A percentile compares a stretch with the other conserved stretches of the same genome.
Conservation (phyloP, 2,329 filamentous ascomycete species). For the Graphium sp. region DNA sequence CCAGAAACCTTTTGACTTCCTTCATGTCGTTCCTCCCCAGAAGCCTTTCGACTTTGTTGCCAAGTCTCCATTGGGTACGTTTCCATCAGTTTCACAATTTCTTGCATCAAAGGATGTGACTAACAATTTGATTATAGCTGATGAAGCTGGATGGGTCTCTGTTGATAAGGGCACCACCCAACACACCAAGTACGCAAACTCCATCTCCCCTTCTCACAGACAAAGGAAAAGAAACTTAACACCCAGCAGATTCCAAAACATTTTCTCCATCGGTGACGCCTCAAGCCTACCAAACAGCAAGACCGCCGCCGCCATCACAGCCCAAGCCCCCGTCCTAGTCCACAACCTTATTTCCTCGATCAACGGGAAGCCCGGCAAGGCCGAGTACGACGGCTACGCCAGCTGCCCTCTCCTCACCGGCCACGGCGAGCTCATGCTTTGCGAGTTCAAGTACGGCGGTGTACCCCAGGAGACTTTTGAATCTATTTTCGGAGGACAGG, state of each 20-base stretch:
- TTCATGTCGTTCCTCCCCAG: conserved; percentile 16
- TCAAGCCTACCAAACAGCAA: conserved; percentile 22
- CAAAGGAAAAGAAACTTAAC: too few species aligned
- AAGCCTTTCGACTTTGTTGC: conserved; percentile 7
- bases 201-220: not conserved
- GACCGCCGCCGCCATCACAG: conserved; percentile 25
- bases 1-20: conserved; percentile 15
- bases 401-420: conserved; percentile 26
- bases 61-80: conserved; percentile 2
- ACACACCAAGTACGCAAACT: conserved; percentile 9
- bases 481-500: conserved; percentile 17
- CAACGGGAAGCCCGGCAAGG: conserved; percentile 14
- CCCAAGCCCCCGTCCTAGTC: conserved; percentile 24
- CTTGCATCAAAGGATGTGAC: not conserved
- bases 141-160: conserved; percentile 9
- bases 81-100: conserved; percentile 14
- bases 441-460: conserved; percentile 29
- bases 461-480: conserved; percentile 26
- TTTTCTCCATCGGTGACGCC: conserved; percentile 21
- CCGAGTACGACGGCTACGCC: conserved; percentile 24
- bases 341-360: conserved; percentile 19
- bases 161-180: conserved; percentile 9
- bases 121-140: conserved; percentile 2
- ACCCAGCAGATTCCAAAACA: conserved; percentile 12
- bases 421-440: conserved; percentile 25